Conservation (phyloP, 2,329 filamentous ascomycete genomes). For the Xylaria sp. region DNA sequence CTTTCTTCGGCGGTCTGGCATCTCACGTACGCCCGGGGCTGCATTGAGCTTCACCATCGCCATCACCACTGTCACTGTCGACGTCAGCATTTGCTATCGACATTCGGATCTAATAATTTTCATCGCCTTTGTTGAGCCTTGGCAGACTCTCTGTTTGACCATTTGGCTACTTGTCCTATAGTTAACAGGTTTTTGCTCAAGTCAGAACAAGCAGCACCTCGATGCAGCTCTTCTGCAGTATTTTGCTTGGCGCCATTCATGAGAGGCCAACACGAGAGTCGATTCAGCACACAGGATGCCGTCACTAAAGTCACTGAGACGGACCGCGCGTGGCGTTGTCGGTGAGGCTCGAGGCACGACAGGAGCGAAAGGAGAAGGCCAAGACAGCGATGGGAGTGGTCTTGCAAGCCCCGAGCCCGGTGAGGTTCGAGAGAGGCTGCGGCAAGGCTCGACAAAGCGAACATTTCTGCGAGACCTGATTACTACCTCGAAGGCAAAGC, state of each 20-base stretch:
- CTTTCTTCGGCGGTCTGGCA: slow-evolving; percentile 13
- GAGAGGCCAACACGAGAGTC: slow-evolving; percentile 30
- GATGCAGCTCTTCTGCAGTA: slow-evolving; percentile 39
- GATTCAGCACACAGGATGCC: slow-evolving; percentile 41
- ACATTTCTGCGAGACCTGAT: slow-evolving; percentile 44
- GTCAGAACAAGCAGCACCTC: slow-evolving; percentile 24
- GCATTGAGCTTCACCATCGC: slow-evolving; percentile 4
- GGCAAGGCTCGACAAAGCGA: slow-evolving; percentile 35
- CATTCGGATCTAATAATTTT: slow-evolving; percentile 2
- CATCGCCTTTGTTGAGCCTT: background rate
- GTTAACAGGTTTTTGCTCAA: background rate
- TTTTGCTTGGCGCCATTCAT: slow-evolving; percentile 36
- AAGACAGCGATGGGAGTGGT: slow-evolving; percentile 6
- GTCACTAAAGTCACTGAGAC: slow-evolving; percentile 43
- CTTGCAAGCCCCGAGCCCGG: slow-evolving; percentile 23
- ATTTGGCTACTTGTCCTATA: slow-evolving; percentile 7
- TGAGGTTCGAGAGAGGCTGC: slow-evolving; percentile 24
- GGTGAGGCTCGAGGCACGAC: slow-evolving; percentile 40
- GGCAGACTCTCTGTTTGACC: slow-evolving; percentile 2
- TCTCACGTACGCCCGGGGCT: slow-evolving; percentile 8
- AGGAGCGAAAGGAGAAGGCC: slow-evolving; percentile 32
- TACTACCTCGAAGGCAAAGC: slow-evolving; percentile 42
- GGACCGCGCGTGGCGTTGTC: slow-evolving; percentile 43
- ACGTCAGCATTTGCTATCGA: slow-evolving; percentile 2
- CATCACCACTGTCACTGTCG: background rate